phyloP scores from a whole-genome alignment of 805 yeast genomes.

The Lachancea nothofagi region DNA sequence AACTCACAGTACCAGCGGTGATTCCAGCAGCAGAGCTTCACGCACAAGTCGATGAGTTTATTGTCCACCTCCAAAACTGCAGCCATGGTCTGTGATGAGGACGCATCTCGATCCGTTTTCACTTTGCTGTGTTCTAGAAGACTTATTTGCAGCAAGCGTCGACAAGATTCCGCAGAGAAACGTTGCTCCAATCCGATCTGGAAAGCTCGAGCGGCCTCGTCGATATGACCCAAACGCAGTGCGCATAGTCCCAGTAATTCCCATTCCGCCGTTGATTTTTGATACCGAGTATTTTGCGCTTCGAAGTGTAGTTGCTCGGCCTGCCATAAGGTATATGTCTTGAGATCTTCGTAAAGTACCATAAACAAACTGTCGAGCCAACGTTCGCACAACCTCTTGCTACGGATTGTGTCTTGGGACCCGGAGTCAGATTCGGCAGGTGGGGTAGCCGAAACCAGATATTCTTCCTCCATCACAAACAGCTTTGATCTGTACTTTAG shows the following conservation, averaged over 20 bases:
- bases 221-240: constrained; percentile 72
- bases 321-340: constrained; percentile 88
- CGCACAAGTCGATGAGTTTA: constrained; percentile 59
- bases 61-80: constrained; percentile 38
- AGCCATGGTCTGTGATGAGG: constrained; percentile 33
- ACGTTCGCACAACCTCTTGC: constrained; percentile 63
- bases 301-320: constrained; percentile 85
- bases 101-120: constrained; percentile 22
- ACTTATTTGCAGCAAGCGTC: constrained; percentile 66
- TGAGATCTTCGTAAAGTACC: constrained; percentile 66
- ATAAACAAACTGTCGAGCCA: constrained; percentile 76
- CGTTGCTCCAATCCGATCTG: constrained; percentile 62
- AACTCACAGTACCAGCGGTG: constrained; percentile 97
- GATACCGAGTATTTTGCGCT: constrained; percentile 76
- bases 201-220: constrained; percentile 85
- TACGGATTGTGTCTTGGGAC: constrained; percentile 43
- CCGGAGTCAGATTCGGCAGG: constrained; percentile 9
- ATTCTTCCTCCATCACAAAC: constrained; percentile 66
- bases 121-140: constrained; percentile 40
- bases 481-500: constrained; percentile 54
- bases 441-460: constrained; percentile 28
- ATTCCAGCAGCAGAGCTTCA: constrained; percentile 90
- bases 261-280: constrained; percentile 83
- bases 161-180: constrained; percentile 75
- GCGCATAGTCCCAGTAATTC: constrained; percentile 86